A percentile compares a stretch with the other conserved stretches of the same genome.
Conservation (phyloP, 331 rosid species). For the Acacia pycnantha region DNA sequence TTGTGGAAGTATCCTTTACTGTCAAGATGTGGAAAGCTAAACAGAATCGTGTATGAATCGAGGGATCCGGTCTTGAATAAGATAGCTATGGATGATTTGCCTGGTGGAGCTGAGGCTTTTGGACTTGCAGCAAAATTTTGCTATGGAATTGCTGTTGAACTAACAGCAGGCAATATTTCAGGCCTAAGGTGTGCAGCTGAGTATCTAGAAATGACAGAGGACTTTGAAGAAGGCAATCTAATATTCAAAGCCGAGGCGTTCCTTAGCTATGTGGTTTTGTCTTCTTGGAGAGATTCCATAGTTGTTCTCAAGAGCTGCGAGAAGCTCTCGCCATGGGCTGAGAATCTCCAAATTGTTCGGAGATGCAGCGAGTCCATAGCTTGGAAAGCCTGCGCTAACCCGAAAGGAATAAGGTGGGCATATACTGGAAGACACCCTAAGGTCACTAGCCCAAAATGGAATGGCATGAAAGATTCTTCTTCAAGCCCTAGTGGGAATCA, state of each 20-base stretch:
- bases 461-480: slow-evolving; percentile 73
- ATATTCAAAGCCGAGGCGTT: slow-evolving; percentile 95
- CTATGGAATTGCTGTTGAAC: slow-evolving; percentile 85
- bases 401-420: slow-evolving; percentile 93
- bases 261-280: slow-evolving; percentile 89
- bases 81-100: slow-evolving; percentile 72
- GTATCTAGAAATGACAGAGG: slow-evolving; percentile 96
- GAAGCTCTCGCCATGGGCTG: slow-evolving; percentile 95
- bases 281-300: slow-evolving; percentile 97
- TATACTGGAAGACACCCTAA: slow-evolving; percentile 70
- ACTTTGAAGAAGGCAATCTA: slow-evolving; percentile 90
- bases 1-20: slow-evolving; percentile 78
- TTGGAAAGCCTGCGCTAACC: slow-evolving; percentile 96
- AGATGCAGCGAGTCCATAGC: slow-evolving; percentile 95
- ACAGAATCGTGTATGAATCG: slow-evolving; percentile 74
- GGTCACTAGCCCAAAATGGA: slow-evolving; percentile 79
- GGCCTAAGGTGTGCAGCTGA: slow-evolving; percentile 96
- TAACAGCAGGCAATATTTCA: slow-evolving; percentile 86
- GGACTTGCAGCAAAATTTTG: slow-evolving; percentile 86
- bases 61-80: slow-evolving; percentile 59
- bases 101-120: slow-evolving; percentile 83
- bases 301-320: slow-evolving; percentile 85
- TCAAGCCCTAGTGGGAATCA: slow-evolving; percentile 76
- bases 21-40: slow-evolving; percentile 90
- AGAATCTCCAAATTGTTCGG: slow-evolving; percentile 86